Evolutionary conservation across 2,329 filamentous ascomycete genomes (phyloP).

Genomic region (Neoascochyta sp.): DNA sequence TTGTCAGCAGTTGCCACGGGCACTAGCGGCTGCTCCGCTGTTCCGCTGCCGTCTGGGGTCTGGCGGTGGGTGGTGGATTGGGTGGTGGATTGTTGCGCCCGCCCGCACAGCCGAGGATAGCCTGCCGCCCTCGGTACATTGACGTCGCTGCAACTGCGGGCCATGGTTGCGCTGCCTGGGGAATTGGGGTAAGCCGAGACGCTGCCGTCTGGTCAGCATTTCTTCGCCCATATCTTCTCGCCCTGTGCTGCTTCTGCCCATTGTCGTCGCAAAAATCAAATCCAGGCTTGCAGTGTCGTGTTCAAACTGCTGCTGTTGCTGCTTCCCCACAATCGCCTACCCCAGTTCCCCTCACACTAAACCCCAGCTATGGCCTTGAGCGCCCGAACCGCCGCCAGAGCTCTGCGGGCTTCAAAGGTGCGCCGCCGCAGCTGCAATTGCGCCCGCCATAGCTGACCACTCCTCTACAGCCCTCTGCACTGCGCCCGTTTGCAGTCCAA

Average conservation of each 20-base stretch:
- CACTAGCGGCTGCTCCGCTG: no score
- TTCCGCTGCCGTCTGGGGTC: no score
- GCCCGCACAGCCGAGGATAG: slow-evolving; percentile 33
- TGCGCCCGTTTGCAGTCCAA: slow-evolving; percentile 39
- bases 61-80: no score
- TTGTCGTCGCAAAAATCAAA: slow-evolving; percentile 1
- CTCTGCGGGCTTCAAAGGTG: slow-evolving; percentile 63
- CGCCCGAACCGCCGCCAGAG: slow-evolving; percentile 59
- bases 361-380: slow-evolving; percentile 59
- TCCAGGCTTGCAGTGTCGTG: slow-evolving; percentile 9
- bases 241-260: slow-evolving; percentile 4
- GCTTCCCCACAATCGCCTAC: slow-evolving; percentile 21
- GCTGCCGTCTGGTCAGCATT: slow-evolving; percentile 29
- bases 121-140: slow-evolving; percentile 31
- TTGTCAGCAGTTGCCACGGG: no score
- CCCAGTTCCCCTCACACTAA: slow-evolving; percentile 28
- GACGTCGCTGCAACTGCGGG: slow-evolving; percentile 14
- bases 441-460: slow-evolving; percentile 11
- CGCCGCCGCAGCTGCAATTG: slow-evolving; percentile 20
- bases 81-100: no score
- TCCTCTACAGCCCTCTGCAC: slow-evolving; percentile 22
- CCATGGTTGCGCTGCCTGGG: slow-evolving; percentile 12
- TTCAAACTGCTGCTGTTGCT: slow-evolving; percentile 12
- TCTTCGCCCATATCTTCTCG: slow-evolving; percentile 13
- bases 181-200: slow-evolving; percentile 25